Evolutionary conservation across 495 filamentous ascomycete species (phyloP), one percentile per base, ranked within the genome.

Genomic region (Penicillium longicatenatum): DNA sequence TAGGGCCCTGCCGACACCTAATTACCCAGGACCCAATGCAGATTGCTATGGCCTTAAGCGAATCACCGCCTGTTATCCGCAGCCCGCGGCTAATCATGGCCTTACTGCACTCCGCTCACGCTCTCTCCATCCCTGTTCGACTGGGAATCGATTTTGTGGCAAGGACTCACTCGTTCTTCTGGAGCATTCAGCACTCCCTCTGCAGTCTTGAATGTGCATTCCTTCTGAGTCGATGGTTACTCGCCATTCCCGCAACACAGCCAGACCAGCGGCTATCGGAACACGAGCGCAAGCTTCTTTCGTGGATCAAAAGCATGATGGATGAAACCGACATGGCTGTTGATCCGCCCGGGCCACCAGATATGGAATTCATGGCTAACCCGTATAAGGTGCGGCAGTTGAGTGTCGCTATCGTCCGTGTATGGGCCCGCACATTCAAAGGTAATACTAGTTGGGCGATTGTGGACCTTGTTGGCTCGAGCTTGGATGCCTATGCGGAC

Each of bases 261-360:
- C 65, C 74, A 5, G 75, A 79, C 39, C 77, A 79, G 48, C 67
- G 73, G 39, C 59, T 80, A 20, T 77, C 76, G 2, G 77, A 78
- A 24, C 76, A 91, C 52, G 88, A 91, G 67, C 76, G 76, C 50
- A 84, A 83, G 57, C 75, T 90, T 10, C 79, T 89, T 20, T 71
- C 84, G 41, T 88, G 83, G 78, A 79, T 91, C 37, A 84, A 86
- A 51, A 86, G 83, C 61, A 88, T 91, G 84, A 79, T 91, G 61
- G 85, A 89, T 64, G 88, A 91, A 75, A 90, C 88, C 9, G 86
- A 89, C 58, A 86, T 89, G 68, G 85, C 86, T 43, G 84, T 87
- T 37, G 72, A 75, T 63, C 72, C 72, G 8, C 69, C 71, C 7
- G 76, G 75, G 9, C 70, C 74, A 26, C 74, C 73, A 14, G 74